phyloP scores from a whole-genome alignment of 139 green algal genomes.

The Chlamydomonas eustigma region DNA sequence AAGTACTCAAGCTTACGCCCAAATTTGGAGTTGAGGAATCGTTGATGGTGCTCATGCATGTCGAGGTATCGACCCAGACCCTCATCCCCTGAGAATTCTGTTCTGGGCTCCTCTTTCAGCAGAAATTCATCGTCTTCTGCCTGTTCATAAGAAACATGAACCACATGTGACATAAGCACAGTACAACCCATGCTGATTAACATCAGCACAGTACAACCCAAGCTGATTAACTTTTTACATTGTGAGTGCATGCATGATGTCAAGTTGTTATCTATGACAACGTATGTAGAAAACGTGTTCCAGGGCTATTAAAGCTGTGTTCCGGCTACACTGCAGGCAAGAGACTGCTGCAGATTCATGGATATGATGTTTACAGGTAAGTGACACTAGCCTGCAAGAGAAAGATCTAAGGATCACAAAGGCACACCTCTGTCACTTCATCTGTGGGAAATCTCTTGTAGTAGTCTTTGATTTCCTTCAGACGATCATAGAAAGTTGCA shows the following conservation, averaged over 20 bases:
- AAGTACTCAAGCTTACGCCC: constrained; percentile 57
- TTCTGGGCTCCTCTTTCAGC: constrained; percentile 46
- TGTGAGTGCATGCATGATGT: background rate
- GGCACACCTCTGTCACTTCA: constrained; percentile 72
- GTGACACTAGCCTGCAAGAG: no score
- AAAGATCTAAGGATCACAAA: no score
- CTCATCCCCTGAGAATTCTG: constrained; percentile 89
- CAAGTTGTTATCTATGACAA: no score
- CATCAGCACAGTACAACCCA: no score
- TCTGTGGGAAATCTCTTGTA: constrained; percentile 62
- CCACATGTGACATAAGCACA: no score
- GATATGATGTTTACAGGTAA: no score
- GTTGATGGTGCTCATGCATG: constrained; percentile 72
- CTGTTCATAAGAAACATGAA: background rate
- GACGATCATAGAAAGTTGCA: constrained; percentile 86
- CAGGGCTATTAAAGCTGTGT: no score
- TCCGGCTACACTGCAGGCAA: no score
- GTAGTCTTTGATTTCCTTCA: constrained; percentile 89
- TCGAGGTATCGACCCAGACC: constrained; percentile 84
- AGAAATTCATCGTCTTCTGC: constrained; percentile 57
- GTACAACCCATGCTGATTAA: no score
- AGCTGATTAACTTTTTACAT: background rate
- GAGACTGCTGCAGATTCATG: no score
- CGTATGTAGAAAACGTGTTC: no score
- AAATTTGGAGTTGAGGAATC: constrained; percentile 84